Base-by-base conservation (phyloP, 116 monocot species). In the Trichopus zeylanicus region DNA sequence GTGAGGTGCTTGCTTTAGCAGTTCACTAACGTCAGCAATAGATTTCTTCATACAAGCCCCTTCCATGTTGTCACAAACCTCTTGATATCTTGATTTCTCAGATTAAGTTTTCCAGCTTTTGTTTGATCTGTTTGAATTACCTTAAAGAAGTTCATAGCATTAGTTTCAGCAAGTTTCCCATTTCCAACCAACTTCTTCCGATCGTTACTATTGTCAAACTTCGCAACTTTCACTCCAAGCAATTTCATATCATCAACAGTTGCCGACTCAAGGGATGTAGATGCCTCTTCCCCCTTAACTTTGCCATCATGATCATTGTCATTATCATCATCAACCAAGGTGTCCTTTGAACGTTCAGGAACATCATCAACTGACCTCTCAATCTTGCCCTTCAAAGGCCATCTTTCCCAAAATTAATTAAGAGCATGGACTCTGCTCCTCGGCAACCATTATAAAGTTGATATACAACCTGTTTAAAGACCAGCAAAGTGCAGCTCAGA, bases 191-290 rank as follows among this genome's bases (percentile, higher is more conserved):
- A 7, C 31, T 62, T 62, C 23, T 58, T 25, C 29, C 32, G 66
- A 1, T 16, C 23, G 26, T 55, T 16, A 27, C 53, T 64, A 76
- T 31, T 53, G 48, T 33, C 37, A 16, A 15, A 49, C 54, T 61
- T 75, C 12, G 42, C 75, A 61, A 34, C 24, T 71, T 83, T 78
- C 65, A 88, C 57, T 19, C 88, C 88, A 67, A 92, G 83, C 24
- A 88, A 76, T 29, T 34, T 60, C 77, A 84, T 80, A 61, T 99
- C 92, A 74, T 99, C 98, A 59, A 77, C 65, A 46, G 72, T 85
- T 61, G 98, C 88, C 55, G 92, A 85, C 66, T 99, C 88, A 31
- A 88, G 92, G 67, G 88, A 92, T 39, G 70, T 89, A 55, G 73
- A 80, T 9, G 74, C 63, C 75, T 51, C 70, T 24, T 73, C 62